These are phyloP conservation scores for Limtongia smithiae DNA, from an alignment of 805 yeast species.

Conservation along the genomic window DNA sequence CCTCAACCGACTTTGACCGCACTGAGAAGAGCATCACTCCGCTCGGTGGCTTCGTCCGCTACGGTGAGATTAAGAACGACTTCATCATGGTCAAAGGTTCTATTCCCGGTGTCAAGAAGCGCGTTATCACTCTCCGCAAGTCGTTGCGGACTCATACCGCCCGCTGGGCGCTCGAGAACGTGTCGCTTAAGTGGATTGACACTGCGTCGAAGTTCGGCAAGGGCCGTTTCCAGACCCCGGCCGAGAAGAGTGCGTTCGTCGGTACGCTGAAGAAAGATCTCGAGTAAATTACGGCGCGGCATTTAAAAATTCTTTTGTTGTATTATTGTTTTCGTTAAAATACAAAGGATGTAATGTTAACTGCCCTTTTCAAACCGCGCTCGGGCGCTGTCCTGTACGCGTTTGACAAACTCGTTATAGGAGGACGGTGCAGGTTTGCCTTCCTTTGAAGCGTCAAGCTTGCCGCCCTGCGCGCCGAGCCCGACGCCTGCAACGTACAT, in stretches of 20 bases:
- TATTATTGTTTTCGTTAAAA: slow-evolving; percentile 7
- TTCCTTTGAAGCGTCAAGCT: slow-evolving; percentile 1
- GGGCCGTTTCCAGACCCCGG: slow-evolving; percentile 99
- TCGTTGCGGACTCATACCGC: slow-evolving; percentile 96
- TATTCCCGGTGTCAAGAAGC: slow-evolving; percentile 99
- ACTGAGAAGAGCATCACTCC: slow-evolving; percentile 99
- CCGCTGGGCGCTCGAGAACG: slow-evolving; percentile 96
- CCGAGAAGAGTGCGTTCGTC: slow-evolving; percentile 99
- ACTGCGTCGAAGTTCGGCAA: slow-evolving; percentile 99
- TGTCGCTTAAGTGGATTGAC: slow-evolving; percentile 98
- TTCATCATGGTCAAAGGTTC: slow-evolving; percentile 97
- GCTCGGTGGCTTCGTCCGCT: slow-evolving; percentile 99
- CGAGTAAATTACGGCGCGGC: slow-evolving; percentile 10
- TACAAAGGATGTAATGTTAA: slow-evolving; percentile 6
- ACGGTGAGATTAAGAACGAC: slow-evolving; percentile 97
- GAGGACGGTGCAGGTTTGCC: slow-evolving; percentile 3
- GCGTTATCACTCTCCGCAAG: slow-evolving; percentile 98
- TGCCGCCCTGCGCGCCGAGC: slow-evolving; percentile 19
- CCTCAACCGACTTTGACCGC: slow-evolving; percentile 97
- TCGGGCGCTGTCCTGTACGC: slow-evolving; percentile 1
- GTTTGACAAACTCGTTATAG: slow-evolving; percentile 5
- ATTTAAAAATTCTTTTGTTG: slow-evolving; percentile 1
- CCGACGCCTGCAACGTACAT: slow-evolving; percentile 24
- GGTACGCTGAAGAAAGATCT: slow-evolving; percentile 83
- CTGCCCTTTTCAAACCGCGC: slow-evolving; percentile 9